phyloP scores from a whole-genome alignment of 2,329 filamentous ascomycete species.

The Pezizomycotina sp. region DNA sequence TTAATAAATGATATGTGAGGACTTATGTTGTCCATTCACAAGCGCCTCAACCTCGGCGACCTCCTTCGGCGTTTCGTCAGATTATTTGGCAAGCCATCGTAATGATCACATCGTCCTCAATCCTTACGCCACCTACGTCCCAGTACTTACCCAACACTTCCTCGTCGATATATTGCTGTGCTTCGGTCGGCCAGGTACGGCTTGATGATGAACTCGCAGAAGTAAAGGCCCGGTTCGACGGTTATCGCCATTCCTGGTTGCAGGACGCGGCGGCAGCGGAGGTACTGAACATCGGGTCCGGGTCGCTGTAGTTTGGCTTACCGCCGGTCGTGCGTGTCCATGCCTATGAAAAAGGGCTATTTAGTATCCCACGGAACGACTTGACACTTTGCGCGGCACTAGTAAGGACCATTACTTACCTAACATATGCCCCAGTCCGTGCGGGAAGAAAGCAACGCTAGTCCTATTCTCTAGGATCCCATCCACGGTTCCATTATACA shows the following conservation, averaged over 20 bases:
- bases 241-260: slow-evolving; percentile 75
- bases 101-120: slow-evolving; percentile 29
- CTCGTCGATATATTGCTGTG: slow-evolving; percentile 60
- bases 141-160: slow-evolving; percentile 62
- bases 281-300: slow-evolving; percentile 72
- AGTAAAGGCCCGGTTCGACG: slow-evolving; percentile 88
- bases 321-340: slow-evolving; percentile 82
- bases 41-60: slow-evolving; percentile 44
- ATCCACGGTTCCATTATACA: slow-evolving; percentile 46
- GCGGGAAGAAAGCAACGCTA: slow-evolving; percentile 81
- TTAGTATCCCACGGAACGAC: no score
- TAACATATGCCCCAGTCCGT: slow-evolving; percentile 78
- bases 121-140: slow-evolving; percentile 58
- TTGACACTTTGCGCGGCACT: no score
- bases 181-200: slow-evolving; percentile 56
- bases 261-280: slow-evolving; percentile 59
- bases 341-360: slow-evolving; percentile 44
- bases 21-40: slow-evolving; percentile 30
- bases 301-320: slow-evolving; percentile 59
- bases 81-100: slow-evolving; percentile 55
- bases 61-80: slow-evolving; percentile 57
- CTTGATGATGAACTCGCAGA: slow-evolving; percentile 74
- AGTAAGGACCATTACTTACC: no score
- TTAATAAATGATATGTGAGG: no score
- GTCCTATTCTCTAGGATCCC: slow-evolving; percentile 64